These are phyloP conservation scores for Rickenella mellea DNA, from an alignment of 768 basidiomycete species.

Conservation along the genomic window DNA sequence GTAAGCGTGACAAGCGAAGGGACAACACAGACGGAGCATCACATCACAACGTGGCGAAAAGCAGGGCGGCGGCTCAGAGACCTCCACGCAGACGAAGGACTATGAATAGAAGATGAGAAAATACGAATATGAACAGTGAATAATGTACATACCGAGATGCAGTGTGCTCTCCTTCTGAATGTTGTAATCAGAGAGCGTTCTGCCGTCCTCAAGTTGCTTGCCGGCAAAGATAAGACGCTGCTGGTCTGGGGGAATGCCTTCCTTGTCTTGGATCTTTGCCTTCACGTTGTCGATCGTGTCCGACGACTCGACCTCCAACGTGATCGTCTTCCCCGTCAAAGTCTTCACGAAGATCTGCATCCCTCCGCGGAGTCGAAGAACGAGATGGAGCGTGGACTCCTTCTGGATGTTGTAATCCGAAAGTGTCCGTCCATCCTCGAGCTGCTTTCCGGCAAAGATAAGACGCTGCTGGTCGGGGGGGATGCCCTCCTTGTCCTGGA, in stretches of 20 bases:
- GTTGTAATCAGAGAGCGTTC: constrained; percentile 71
- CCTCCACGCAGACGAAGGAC: too few species aligned
- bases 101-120: too few species aligned
- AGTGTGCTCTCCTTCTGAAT: constrained; percentile 71
- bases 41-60: too few species aligned
- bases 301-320: constrained; percentile 64
- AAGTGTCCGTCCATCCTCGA: constrained; percentile 39
- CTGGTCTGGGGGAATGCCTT: constrained; percentile 72
- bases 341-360: constrained; percentile 69
- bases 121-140: too few species aligned
- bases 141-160: too few species aligned
- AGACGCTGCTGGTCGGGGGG: constrained; percentile 38
- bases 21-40: too few species aligned
- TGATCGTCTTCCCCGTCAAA: constrained; percentile 70
- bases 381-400: constrained; percentile 61
- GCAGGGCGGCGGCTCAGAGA: too few species aligned
- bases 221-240: constrained; percentile 76
- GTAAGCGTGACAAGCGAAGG: too few species aligned
- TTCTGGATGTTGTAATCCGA: constrained; percentile 45
- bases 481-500: constrained; percentile 40
- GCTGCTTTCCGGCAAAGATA: constrained; percentile 39
- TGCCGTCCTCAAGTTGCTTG: constrained; percentile 72
- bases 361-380: background rate
- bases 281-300: constrained; percentile 75
- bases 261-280: constrained; percentile 71